Percentiles rank a stretch among this genome's conserved stretches.
phyloP scores from a whole-genome alignment of 345 rosid species.

The Hirschfeldia incana region DNA sequence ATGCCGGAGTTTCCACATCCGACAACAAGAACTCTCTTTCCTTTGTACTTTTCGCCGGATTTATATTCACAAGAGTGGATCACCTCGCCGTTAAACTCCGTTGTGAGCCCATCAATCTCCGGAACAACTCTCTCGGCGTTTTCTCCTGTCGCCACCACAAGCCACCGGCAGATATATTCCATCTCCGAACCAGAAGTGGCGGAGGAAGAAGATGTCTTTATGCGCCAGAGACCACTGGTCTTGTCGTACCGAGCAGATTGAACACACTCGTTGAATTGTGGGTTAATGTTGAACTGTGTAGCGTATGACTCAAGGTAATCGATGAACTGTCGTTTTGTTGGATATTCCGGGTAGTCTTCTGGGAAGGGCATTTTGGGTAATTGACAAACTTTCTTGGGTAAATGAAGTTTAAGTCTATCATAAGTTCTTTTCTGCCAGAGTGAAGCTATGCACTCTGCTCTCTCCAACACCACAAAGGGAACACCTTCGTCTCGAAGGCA shows the following conservation, averaged over 20 bases:
- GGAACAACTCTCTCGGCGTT: conserved; percentile 82
- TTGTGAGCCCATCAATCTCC: conserved; percentile 63
- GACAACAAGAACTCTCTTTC: conserved; percentile 79
- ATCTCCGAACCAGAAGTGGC: conserved; percentile 41
- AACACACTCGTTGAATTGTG: conserved; percentile 80
- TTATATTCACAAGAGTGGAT: conserved; percentile 71
- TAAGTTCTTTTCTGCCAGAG: conserved; percentile 79
- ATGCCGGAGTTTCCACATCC: conserved; percentile 99
- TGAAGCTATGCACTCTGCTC: conserved; percentile 83
- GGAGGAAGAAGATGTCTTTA: conserved; percentile 48
- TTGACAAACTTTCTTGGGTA: conserved; percentile 77
- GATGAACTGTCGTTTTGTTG: conserved; percentile 71
- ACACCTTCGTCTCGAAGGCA: conserved; percentile 70
- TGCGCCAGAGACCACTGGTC: conserved; percentile 79
- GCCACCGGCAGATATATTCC: conserved; percentile 87
- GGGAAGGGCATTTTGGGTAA: conserved; percentile 83
- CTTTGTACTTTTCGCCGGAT: conserved; percentile 67
- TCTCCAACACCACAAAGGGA: conserved; percentile 69
- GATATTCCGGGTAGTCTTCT: conserved; percentile 70
- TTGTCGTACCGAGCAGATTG: conserved; percentile 77
- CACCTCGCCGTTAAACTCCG: conserved; percentile 67
- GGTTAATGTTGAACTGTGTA: conserved; percentile 56
- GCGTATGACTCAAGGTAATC: conserved; percentile 76
- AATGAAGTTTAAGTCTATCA: conserved; percentile 77
- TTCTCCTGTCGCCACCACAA: conserved; percentile 96